A percentile compares a stretch with the other conserved stretches of the same genome.
Evolutionary conservation across 2,329 filamentous ascomycete genomes (phyloP).

Genomic region (Aspergillus bombycis): DNA sequence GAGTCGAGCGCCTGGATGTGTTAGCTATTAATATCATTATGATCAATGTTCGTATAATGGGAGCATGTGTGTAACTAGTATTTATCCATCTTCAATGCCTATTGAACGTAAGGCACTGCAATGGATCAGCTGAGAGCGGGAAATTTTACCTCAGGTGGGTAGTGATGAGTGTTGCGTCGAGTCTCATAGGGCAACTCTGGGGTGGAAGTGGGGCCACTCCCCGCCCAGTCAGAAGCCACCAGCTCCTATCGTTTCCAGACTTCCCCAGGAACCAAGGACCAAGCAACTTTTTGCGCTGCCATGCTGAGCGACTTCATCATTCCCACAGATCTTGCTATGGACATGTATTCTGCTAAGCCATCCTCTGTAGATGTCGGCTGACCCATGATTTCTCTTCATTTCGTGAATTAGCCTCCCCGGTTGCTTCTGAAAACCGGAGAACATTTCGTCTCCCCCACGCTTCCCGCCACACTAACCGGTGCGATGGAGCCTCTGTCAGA

Average conservation of each 20-base stretch:
- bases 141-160: constrained; percentile 2
- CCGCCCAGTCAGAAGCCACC: constrained; percentile 4
- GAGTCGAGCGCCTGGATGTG: background rate
- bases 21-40: background rate
- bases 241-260: background rate
- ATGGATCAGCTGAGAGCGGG: background rate
- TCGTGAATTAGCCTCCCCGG: background rate
- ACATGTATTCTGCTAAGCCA: constrained; percentile 7
- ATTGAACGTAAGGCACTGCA: background rate
- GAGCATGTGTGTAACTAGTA: background rate
- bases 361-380: constrained; percentile 14
- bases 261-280: background rate
- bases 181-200: constrained; percentile 6
- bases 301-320: background rate
- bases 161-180: background rate
- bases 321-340: background rate
- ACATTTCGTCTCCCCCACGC: constrained; percentile 4
- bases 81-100: background rate
- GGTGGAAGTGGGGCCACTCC: background rate
- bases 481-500: constrained; percentile 30
- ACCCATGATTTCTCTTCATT: constrained; percentile 5
- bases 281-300: background rate
- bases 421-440: background rate
- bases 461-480: constrained; percentile 5
- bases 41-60: background rate